Base-by-base conservation (phyloP, 148 eudicot species). In the Vaccinium vitisidaea region DNA sequence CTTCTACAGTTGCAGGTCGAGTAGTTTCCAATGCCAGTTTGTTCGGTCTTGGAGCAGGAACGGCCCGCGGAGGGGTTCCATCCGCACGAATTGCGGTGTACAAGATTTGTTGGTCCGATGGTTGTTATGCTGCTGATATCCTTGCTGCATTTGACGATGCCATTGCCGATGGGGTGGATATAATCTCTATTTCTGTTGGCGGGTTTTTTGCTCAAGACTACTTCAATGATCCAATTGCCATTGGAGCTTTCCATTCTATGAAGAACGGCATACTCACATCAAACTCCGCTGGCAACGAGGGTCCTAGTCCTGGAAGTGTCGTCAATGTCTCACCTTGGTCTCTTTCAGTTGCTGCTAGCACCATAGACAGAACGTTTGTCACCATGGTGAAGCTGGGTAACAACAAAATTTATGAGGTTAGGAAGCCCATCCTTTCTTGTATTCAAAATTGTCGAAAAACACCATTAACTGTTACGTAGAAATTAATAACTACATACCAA, bases 111-210 rank as follows among this genome's bases (percentile, higher is more conserved):
- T 91, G 93, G 92, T 25, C 48, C 0, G 83, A 77, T 77, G 83
- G 82, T 0, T 93, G 95, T 65, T 18, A 6, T 0, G 84, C 25
- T 15, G 86, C 90, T 1, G 93, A 93, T 69, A 79, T 89, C 6
- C 49, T 93, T 5, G 91, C 92, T 8, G 95, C 95, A 30, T 88
- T 93, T 81, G 93, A 93, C 67, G 88, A 90, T 19, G 95, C 95
- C 30, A 88, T 91, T 14, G 86, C 82, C 0, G 95, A 93, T 85
- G 95, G 94, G n/a, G 95, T 93, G 5, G 91, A 91, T 23, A 83
- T 93, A 11, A 86, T 91, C 2, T 91, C 95, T 0, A 1, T 88
- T n/a, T 92, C 95, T 0, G 2, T 91, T 1, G 93, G 93, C 46
- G 80, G 69, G 5, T 6, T 32, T 1, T 36, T 36, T 12, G 0